These are phyloP conservation scores for Epichloe gansuensis DNA, from an alignment of 2,329 filamentous ascomycete genomes.

Conservation along the genomic window DNA sequence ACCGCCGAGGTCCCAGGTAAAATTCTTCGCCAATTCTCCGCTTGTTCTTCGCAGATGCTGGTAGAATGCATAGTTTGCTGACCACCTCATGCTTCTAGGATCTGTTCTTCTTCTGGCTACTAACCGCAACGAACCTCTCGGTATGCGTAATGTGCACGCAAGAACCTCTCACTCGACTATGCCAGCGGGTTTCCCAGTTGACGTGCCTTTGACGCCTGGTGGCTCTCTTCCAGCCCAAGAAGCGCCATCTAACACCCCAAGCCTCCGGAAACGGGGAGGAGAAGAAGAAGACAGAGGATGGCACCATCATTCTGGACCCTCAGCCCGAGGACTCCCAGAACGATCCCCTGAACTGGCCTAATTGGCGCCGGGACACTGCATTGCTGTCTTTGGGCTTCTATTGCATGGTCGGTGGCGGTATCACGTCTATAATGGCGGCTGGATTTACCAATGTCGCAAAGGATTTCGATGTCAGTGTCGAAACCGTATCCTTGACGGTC, in stretches of 20 bases:
- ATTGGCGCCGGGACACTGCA: constrained; percentile 67
- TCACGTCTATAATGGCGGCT: constrained; percentile 80
- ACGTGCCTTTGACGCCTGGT: constrained; percentile 19
- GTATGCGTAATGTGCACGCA: constrained; percentile 6
- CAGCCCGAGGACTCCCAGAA: constrained; percentile 86
- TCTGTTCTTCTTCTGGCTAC: constrained; percentile 10
- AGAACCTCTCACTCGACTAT: constrained; percentile 32
- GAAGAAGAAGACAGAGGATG: constrained; percentile 70
- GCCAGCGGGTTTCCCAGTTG: constrained; percentile 31
- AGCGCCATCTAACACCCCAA: constrained; percentile 5
- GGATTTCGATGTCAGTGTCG: constrained; percentile 51
- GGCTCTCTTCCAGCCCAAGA: constrained; percentile 10
- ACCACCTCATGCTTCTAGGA: not conserved
- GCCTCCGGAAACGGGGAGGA: constrained; percentile 18
- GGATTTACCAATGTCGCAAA: constrained; percentile 73
- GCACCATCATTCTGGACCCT: constrained; percentile 75
- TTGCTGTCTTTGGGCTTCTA: constrained; percentile 79
- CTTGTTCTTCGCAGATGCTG: too few relatives aligned
- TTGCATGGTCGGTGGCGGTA: constrained; percentile 85
- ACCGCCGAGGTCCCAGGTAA: constrained; percentile 8
- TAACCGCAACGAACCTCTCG: constrained; percentile 10
- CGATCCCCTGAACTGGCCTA: constrained; percentile 85
- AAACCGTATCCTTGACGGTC: constrained; percentile 73
- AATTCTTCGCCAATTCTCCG: not conserved
- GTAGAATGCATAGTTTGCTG: too few relatives aligned